Conservation (phyloP, 108 stramenopile species). For the Tribonema minus region DNA sequence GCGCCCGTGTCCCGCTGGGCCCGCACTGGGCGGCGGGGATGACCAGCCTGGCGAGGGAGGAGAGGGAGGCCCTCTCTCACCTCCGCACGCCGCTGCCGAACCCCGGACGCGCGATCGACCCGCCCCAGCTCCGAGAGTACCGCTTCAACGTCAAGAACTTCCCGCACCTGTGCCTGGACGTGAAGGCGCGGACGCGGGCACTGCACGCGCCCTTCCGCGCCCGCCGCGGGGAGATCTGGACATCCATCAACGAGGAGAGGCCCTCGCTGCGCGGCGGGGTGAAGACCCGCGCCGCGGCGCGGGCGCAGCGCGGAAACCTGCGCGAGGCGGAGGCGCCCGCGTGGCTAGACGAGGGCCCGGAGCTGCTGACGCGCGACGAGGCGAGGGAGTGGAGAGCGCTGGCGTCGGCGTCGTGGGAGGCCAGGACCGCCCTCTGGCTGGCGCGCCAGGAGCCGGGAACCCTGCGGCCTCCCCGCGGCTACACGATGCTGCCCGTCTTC, state of each 20-base stretch:
- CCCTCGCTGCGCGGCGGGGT: not conserved
- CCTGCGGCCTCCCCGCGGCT: not conserved
- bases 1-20: too few species aligned
- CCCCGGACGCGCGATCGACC: not conserved
- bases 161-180: not conserved
- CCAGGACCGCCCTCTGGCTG: not conserved
- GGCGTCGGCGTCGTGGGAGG: not conserved
- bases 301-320: too few species aligned
- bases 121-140: not conserved
- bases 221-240: not conserved
- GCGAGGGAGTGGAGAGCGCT: not conserved
- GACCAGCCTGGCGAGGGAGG: too few species aligned
- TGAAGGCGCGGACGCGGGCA: not conserved
- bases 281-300: not conserved
- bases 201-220: not conserved
- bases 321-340: not conserved
- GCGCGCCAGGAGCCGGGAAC: not conserved
- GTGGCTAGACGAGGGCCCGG: not conserved
- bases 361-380: not conserved
- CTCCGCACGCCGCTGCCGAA: not conserved
- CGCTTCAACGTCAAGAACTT: not conserved
- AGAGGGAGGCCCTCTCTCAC: too few species aligned
- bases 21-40: too few species aligned
- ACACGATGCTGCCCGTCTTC: not conserved
- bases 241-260: not conserved